A percentile compares a stretch with the other conserved stretches of the same genome.
These are phyloP conservation scores for Paratinospora sagittata DNA, from an alignment of 164 flowering plant genomes.

Conservation along the genomic window DNA sequence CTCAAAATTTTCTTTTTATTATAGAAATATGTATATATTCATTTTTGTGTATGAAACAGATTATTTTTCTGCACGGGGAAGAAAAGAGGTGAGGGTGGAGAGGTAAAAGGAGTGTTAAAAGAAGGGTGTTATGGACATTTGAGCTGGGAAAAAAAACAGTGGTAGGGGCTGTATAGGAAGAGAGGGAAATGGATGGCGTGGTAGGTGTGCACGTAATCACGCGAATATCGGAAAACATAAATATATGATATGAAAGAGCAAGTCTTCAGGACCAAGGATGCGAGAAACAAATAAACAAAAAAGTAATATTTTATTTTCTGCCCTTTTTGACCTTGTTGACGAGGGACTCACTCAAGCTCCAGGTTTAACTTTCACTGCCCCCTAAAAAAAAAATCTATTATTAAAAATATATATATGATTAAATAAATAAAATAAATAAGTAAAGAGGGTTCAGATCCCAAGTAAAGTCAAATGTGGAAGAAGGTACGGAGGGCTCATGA, in stretches of 20 bases:
- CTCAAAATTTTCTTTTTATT: too few relatives aligned
- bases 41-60: too few relatives aligned
- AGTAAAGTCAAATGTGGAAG: not conserved
- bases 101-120: too few relatives aligned
- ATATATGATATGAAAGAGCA: not conserved
- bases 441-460: conserved; percentile 9
- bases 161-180: conserved; percentile 7
- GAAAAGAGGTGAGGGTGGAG: too few relatives aligned
- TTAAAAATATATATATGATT: too few relatives aligned
- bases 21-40: too few relatives aligned
- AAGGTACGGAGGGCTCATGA: conserved; percentile 1
- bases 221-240: conserved; percentile 4
- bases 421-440: too few relatives aligned
- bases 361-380: not conserved
- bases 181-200: not conserved
- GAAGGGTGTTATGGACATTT: not conserved
- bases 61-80: too few relatives aligned
- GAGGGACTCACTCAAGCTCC: not conserved
- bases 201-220: conserved; percentile 3
- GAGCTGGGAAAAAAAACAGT: not conserved
- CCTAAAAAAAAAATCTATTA: too few relatives aligned
- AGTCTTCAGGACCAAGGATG: not conserved
- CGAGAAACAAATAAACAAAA: not conserved
- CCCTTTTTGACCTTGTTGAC: conserved; percentile 3
- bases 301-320: not conserved